Percentiles rank a stretch among this genome's conserved stretches.
phyloP scores from a whole-genome alignment of 2,329 filamentous ascomycete species.

The Fusarium paranaense region DNA sequence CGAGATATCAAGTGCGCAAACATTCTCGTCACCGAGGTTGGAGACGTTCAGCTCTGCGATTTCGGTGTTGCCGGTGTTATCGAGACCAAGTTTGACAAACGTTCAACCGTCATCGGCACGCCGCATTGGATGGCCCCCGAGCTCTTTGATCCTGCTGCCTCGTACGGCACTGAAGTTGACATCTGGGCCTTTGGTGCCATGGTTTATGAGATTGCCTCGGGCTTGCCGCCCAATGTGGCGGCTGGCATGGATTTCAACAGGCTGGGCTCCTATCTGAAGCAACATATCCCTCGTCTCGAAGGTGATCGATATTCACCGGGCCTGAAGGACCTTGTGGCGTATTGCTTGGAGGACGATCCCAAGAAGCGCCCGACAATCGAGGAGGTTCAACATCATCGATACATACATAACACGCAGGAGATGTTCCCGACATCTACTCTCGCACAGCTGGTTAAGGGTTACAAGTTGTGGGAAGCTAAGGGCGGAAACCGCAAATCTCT shows the following conservation, averaged over 20 bases:
- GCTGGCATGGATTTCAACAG: slow-evolving; percentile 62
- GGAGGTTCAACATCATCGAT: slow-evolving; percentile 76
- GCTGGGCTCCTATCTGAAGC: slow-evolving; percentile 68
- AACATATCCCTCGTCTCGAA: slow-evolving; percentile 75
- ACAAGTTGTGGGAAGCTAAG: slow-evolving; percentile 79
- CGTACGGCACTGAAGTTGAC: slow-evolving; percentile 79
- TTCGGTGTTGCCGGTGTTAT: slow-evolving; percentile 86
- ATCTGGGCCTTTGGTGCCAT: slow-evolving; percentile 90
- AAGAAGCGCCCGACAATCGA: slow-evolving; percentile 76
- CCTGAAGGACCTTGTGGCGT: slow-evolving; percentile 77
- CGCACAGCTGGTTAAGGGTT: slow-evolving; percentile 75
- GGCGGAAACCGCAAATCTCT: slow-evolving; percentile 77
- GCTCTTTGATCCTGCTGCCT: slow-evolving; percentile 72
- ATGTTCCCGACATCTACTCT: slow-evolving; percentile 74
- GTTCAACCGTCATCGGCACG: slow-evolving; percentile 84
- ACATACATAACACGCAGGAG: slow-evolving; percentile 72
- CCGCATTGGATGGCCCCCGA: slow-evolving; percentile 91
- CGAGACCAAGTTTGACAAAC: slow-evolving; percentile 80
- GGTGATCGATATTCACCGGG: slow-evolving; percentile 77
- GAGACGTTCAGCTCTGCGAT: slow-evolving; percentile 83
- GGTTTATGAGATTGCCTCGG: slow-evolving; percentile 83
- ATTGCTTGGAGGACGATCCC: slow-evolving; percentile 77
- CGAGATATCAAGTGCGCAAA: slow-evolving; percentile 83
- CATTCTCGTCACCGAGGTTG: slow-evolving; percentile 81
- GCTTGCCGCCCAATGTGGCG: slow-evolving; percentile 76